These are phyloP conservation scores for Kwoniella shandongensis DNA, from an alignment of 768 basidiomycete genomes.

Conservation along the genomic window DNA sequence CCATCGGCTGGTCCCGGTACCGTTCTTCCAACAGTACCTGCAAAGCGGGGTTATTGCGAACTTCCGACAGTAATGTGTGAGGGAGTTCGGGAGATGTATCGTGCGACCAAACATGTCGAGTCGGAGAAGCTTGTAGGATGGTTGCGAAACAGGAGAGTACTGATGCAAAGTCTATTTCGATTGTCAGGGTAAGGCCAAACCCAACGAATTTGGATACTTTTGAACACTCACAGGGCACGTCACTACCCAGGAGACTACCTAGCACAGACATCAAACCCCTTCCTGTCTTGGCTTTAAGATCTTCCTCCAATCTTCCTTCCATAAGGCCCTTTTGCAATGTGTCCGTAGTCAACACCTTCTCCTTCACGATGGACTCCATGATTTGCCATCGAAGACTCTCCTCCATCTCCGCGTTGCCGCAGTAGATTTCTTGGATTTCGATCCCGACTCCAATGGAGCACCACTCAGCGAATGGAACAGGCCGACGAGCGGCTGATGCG, in stretches of 20 bases:
- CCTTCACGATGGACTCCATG: conserved; percentile 20
- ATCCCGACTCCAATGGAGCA: conserved; percentile 30
- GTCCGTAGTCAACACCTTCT: conserved; percentile 21
- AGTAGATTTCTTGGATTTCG: conserved; percentile 19
- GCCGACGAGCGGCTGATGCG: conserved; percentile 22
- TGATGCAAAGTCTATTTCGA: conserved; percentile 15
- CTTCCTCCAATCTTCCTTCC: conserved; percentile 8
- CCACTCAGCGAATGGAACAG: conserved; percentile 39
- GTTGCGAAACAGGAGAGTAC: conserved; percentile 60
- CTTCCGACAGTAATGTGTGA: conserved; percentile 72
- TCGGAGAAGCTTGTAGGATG: conserved; percentile 56
- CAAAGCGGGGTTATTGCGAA: conserved; percentile 69
- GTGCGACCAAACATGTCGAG: conserved; percentile 68
- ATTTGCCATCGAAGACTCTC: conserved; percentile 20
- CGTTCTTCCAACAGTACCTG: conserved; percentile 31
- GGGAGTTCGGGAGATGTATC: conserved; percentile 69
- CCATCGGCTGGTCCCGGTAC: conserved; percentile 1
- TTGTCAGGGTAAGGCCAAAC: no score
- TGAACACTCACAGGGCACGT: conserved; percentile 23
- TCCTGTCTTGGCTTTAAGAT: conserved; percentile 7
- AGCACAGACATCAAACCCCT: conserved; percentile 34
- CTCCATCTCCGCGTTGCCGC: not conserved
- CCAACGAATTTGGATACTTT: no score
- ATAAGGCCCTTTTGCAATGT: conserved; percentile 37
- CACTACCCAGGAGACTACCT: conserved; percentile 25